Base-by-base conservation (phyloP, 2,329 filamentous ascomycete genomes). In the Phoma sp. region DNA sequence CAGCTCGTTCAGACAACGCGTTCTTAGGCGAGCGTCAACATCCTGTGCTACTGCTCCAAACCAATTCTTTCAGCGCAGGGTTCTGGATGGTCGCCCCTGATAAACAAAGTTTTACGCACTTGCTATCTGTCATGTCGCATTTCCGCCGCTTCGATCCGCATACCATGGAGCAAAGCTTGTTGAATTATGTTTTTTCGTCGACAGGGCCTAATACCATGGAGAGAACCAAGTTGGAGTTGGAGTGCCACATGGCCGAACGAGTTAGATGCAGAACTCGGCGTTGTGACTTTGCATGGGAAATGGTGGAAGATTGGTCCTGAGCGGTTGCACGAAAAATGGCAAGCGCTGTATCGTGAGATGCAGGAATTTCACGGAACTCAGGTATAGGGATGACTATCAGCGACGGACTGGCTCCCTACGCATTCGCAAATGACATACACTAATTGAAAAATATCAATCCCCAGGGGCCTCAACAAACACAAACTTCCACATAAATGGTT, bases 201-300 rank as follows among this genome's bases (percentile, higher is more conserved):
- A 57, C 57, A 65, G 13, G 75, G 76, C 13, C 71, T 72, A 14
- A 77, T 77, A 75, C 75, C 75, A 2, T 78, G 75, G 75, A 61
- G 59, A n/a, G 64, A 69, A 47, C 48, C 78, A 6, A 56, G 60
- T 18, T 69, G 70, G 13, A 69, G 64, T 7, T 78, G 73, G 74
- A 77, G 77, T 46, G 68, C 75, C 9, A 68, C 74, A 40, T 73
- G 68, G 38, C 68, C 71, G 0, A 75, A 61, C 11, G 65, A 72
- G 43, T 64, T 65, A 24, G 75, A 78, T 47, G 53, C 77, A 27
- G 60, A 71, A 9, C 66, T 70, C 27, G 75, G 75, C 0, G 61
- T 76, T 8, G 63, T 63, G 32, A 73, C 66, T 47, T 58, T 77
- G 42, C 75, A 78, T 39, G 73, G 72, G 56, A 78, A 77, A 60